phyloP scores from a whole-genome alignment of 352 stramenopile genomes.

The Phytophthora crassamura region DNA sequence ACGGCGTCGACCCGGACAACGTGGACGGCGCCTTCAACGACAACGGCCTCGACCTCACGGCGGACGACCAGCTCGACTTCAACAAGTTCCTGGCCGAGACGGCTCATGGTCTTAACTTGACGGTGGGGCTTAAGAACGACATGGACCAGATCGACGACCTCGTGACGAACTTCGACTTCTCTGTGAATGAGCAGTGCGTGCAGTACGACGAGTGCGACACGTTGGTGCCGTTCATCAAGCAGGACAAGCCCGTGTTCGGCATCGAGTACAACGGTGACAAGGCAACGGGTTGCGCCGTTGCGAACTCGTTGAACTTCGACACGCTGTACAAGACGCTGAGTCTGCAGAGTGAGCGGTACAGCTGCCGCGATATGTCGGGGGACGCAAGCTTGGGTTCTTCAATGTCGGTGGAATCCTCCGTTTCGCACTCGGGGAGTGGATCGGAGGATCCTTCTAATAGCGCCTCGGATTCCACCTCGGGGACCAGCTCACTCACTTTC shows the following conservation, averaged over 20 bases:
- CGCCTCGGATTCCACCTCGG: too few species aligned
- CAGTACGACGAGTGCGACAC: conserved; percentile 56
- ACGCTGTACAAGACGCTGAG: conserved; percentile 48
- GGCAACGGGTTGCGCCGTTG: conserved; percentile 25
- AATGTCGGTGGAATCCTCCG: not conserved
- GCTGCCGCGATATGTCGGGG: conserved; percentile 27
- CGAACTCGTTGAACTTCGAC: conserved; percentile 46
- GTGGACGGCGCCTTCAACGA: conserved; percentile 55
- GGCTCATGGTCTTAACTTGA: conserved; percentile 48
- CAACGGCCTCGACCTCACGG: conserved; percentile 43
- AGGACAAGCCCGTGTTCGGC: conserved; percentile 63
- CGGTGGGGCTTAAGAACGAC: conserved; percentile 67
- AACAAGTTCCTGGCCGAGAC: conserved; percentile 50
- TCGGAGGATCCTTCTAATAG: not conserved
- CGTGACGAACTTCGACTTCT: conserved; percentile 59
- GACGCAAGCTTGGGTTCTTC: conserved; percentile 1
- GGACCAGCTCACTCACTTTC: too few species aligned
- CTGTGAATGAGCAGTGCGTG: conserved; percentile 66
- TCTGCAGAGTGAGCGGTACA: conserved; percentile 44
- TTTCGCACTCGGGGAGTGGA: not conserved
- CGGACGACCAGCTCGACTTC: conserved; percentile 53
- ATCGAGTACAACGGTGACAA: conserved; percentile 63
- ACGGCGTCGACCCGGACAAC: conserved; percentile 66
- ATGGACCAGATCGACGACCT: conserved; percentile 47
- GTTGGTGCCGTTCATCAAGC: conserved; percentile 48